Conservation (phyloP, 345 rosid genomes). For the Reutealis trisperma region DNA sequence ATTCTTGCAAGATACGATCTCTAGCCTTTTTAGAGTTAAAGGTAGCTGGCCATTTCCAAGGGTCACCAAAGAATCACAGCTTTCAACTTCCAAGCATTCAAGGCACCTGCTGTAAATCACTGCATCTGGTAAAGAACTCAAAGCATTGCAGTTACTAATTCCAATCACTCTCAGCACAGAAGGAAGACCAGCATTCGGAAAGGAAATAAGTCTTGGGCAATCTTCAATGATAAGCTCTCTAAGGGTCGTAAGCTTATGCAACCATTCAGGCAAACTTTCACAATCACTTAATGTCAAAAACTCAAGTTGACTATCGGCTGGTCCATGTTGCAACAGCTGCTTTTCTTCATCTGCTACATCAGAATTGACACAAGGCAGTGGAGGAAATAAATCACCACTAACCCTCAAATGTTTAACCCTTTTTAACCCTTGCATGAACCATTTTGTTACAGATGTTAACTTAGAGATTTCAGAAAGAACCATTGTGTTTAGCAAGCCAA, state of each 20-base stretch:
- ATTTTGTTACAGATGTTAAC: not conserved
- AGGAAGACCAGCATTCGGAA: not conserved
- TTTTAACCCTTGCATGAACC: not conserved
- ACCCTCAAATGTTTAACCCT: not conserved
- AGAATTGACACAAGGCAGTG: not conserved
- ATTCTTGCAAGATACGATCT: constrained; percentile 4
- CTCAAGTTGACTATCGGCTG: not conserved
- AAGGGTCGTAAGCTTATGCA: constrained; percentile 2
- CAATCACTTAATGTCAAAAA: not conserved
- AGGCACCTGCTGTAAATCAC: not conserved
- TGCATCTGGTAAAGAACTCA: not conserved
- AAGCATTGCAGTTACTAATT: not conserved
- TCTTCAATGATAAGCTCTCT: not conserved
- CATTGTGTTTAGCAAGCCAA: not conserved
- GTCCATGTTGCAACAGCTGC: not conserved
- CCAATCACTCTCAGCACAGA: not conserved
- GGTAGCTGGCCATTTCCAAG: constrained; percentile 15
- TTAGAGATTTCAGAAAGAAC: not conserved
- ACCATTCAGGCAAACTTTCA: not conserved
- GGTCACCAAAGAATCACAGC: constrained; percentile 13
- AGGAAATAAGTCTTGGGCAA: constrained; percentile 3
- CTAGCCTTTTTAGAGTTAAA: constrained; percentile 6
- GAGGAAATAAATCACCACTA: not conserved
- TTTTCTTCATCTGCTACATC: not conserved
- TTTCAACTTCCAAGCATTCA: constrained; percentile 1